phyloP scores from a whole-genome alignment of 306 rosid species.

The Glycyrrhiza uralensis region DNA sequence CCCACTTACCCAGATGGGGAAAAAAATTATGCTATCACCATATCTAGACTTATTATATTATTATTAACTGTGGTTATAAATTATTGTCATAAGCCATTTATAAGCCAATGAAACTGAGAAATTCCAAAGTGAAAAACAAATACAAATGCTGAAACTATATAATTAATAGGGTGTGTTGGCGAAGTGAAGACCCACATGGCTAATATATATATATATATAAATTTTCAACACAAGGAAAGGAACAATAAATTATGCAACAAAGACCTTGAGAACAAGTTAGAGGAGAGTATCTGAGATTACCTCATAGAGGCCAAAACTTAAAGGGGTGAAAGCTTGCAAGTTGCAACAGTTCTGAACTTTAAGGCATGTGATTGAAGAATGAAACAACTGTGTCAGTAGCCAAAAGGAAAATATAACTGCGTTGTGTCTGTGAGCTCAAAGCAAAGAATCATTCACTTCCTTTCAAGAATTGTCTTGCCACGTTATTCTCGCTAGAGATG shows the following conservation, averaged over 20 bases:
- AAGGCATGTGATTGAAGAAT: conserved; percentile 19
- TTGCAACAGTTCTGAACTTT: conserved; percentile 10
- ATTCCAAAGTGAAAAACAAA: conserved; percentile 24
- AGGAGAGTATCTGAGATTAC: conserved; percentile 37
- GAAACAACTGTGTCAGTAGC: not conserved
- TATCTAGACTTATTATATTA: not conserved
- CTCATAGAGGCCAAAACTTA: conserved; percentile 35
- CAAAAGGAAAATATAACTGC: too few relatives aligned
- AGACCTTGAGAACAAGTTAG: conserved; percentile 1
- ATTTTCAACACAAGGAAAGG: not conserved
- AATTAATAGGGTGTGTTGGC: conserved; percentile 20
- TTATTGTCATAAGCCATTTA: not conserved
- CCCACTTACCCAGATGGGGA: conserved; percentile 31
- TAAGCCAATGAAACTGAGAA: conserved; percentile 20
- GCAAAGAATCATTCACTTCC: conserved; percentile 55
- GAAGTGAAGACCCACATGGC: conserved; percentile 44
- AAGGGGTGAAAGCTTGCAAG: conserved; percentile 6
- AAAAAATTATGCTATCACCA: conserved; percentile 11
- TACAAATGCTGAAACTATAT: conserved; percentile 25
- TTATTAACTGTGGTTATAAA: not conserved
- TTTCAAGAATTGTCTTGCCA: conserved; percentile 9
- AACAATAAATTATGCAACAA: not conserved
- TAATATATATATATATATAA: too few relatives aligned
- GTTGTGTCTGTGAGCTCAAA: conserved; percentile 45
- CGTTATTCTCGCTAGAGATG: conserved; percentile 21